Evolutionary conservation across 306 rosid species (phyloP).

Genomic region (Glycine latifolia): DNA sequence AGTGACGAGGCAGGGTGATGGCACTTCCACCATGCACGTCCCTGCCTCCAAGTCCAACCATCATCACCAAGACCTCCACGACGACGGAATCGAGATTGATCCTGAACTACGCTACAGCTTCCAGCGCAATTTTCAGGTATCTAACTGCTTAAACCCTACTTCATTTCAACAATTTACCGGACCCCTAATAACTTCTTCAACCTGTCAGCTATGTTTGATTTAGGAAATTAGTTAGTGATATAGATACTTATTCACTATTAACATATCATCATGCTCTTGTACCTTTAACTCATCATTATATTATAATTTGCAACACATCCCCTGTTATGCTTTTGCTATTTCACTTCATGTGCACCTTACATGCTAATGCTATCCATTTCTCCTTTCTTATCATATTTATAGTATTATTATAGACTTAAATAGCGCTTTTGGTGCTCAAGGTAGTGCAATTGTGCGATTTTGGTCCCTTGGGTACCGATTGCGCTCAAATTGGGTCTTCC

Average conservation of each 20-base stretch:
- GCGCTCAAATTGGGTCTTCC: too few species aligned
- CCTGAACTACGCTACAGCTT: slow-evolving; percentile 96
- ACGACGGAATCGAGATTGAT: slow-evolving; percentile 77
- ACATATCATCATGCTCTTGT: too few species aligned
- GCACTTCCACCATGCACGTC: slow-evolving; percentile 77
- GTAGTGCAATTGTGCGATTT: too few species aligned
- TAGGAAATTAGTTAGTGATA: too few species aligned
- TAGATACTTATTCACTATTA: too few species aligned
- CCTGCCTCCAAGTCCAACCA: slow-evolving; percentile 65
- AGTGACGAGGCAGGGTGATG: slow-evolving; percentile 72
- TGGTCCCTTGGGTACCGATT: too few species aligned
- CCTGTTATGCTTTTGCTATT: neutral
- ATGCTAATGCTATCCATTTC: neutral
- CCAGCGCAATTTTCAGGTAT: slow-evolving; percentile 88
- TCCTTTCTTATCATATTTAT: neutral
- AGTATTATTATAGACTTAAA: neutral
- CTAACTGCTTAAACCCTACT: too few species aligned
- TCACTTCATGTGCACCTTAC: neutral
- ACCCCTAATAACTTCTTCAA: too few species aligned
- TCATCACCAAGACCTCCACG: neutral
- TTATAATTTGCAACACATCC: neutral
- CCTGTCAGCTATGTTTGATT: too few species aligned
- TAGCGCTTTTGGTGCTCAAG: too few species aligned
- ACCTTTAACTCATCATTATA: neutral
- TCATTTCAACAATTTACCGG: too few species aligned